Base-by-base conservation (phyloP, 2,329 filamentous ascomycete genomes). In the Trichoderma citrinoviride region DNA sequence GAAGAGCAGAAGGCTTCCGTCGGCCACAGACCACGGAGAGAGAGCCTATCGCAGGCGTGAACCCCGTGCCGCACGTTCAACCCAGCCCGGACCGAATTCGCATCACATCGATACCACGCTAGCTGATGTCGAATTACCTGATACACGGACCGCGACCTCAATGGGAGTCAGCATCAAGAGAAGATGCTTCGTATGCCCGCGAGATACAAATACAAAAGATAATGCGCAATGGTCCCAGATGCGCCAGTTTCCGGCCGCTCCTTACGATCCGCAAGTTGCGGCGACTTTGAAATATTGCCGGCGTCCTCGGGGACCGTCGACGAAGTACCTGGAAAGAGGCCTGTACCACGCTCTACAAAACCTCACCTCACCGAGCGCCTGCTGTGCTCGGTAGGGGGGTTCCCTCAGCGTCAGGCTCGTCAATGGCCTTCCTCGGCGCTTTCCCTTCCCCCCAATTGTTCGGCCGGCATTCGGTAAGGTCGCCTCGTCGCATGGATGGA, bases 381-480 rank as follows among this genome's bases (percentile, higher is more conserved):
- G 33, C 33, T 37, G 33, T 37, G 50, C 56, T 60, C 44, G 56
- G 56, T 47, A 60, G 23, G 27, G 37, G 43, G 21, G 33, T 19
- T 40, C 12, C 46, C 29, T 10, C 27, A 33, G 10, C 14, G 23
- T 23, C 47, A 7, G 23, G 29, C 46, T 53, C 58, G 47, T 25
- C n/a, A 44, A 15, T 23, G 47, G 37, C 12, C 10, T 52, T 14
- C n/a, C 5, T 37, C 19, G 47, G 58, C 58, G 37, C 29, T 37
- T 21, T 23, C 23, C 2, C 56, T 7, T 33, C 56, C n/a, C n/a
- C n/a, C n/a, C n/a, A n/a, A 60, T 50, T n/a, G 27, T 43, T 33
- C 25, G 37, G 40, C 58, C 58, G 47, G 58, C 46, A 44, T 53
- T 53, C 58, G 58, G 58, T 53, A 52, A 50, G 37, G 46, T 52